phyloP scores from a whole-genome alignment of 2,329 filamentous ascomycete genomes.

The Pochonia chlamydosporia region DNA sequence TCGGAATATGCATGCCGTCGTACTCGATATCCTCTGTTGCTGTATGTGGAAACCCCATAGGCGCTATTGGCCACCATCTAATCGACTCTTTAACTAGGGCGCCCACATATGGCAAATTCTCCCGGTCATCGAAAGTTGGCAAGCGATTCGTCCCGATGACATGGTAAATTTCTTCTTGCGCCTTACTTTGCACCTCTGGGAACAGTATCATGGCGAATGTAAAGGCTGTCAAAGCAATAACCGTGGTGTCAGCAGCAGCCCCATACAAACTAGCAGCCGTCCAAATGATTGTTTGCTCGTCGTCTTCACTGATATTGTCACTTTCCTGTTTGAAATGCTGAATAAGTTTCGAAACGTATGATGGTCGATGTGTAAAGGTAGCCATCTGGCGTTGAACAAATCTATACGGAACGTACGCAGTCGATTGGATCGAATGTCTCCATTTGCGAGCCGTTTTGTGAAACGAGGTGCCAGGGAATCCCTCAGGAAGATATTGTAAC shows the following conservation, averaged over 20 bases:
- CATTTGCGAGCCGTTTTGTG: conserved; percentile 22
- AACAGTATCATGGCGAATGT: conserved; percentile 40
- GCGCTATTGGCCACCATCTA: conserved; percentile 25
- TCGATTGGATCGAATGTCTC: conserved; percentile 12
- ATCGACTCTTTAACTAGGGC: conserved; percentile 23
- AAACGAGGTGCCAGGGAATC: conserved; percentile 24
- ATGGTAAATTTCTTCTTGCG: conserved; percentile 34
- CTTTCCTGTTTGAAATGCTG: background rate
- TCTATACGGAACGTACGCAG: conserved; percentile 20
- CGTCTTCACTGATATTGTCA: background rate
- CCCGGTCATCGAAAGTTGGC: conserved; percentile 36
- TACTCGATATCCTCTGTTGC: conserved; percentile 23
- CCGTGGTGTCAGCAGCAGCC: conserved; percentile 12
- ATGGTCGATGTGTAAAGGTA: conserved; percentile 11
- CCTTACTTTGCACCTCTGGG: conserved; percentile 33
- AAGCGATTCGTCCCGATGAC: conserved; percentile 35
- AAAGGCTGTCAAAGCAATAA: conserved; percentile 19
- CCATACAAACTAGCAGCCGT: conserved; percentile 5
- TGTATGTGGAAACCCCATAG: conserved; percentile 31
- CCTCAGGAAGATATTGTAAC: conserved; percentile 22
- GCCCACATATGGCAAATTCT: conserved; percentile 35
- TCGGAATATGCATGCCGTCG: conserved; percentile 19
- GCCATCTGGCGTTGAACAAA: conserved; percentile 24
- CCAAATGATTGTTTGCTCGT: conserved; percentile 4
- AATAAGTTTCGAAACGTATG: conserved; percentile 19